Evolutionary conservation across 1,139 yeast species (phyloP).

Genomic region (Saccharomyces hybrid): DNA sequence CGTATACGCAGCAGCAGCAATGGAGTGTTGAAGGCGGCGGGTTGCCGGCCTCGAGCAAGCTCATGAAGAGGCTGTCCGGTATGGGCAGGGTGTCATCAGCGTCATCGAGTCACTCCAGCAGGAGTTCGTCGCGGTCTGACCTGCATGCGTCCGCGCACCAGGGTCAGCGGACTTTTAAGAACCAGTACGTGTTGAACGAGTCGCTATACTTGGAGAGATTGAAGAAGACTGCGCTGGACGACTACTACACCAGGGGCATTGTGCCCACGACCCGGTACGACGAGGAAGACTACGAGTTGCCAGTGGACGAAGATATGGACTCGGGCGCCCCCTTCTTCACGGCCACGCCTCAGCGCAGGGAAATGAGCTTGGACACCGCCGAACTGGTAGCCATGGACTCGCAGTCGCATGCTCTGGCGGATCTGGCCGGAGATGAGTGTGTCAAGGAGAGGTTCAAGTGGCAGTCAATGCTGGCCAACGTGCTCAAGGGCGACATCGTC

Average conservation of each 20-base stretch:
- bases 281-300: background rate
- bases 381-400: background rate
- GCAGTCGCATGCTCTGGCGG: background rate
- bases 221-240: background rate
- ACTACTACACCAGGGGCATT: background rate
- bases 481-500: constrained; percentile 87
- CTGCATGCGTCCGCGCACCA: background rate
- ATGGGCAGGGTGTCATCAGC: background rate
- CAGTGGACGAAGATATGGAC: background rate
- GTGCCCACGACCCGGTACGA: background rate
- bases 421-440: background rate
- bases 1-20: background rate
- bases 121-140: background rate
- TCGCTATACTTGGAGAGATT: background rate
- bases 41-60: background rate
- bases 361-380: background rate
- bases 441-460: constrained; percentile 79
- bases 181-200: background rate
- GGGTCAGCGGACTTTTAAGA: background rate
- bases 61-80: background rate
- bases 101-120: background rate
- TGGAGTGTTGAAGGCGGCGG: background rate
- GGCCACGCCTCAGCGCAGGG: background rate
- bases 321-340: constrained; percentile 2
- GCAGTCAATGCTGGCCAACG: constrained; percentile 87